Percentiles rank a stretch among this genome's conserved stretches.
phyloP scores from a whole-genome alignment of 495 filamentous ascomycete genomes.

The Recurvomyces mirabilis region DNA sequence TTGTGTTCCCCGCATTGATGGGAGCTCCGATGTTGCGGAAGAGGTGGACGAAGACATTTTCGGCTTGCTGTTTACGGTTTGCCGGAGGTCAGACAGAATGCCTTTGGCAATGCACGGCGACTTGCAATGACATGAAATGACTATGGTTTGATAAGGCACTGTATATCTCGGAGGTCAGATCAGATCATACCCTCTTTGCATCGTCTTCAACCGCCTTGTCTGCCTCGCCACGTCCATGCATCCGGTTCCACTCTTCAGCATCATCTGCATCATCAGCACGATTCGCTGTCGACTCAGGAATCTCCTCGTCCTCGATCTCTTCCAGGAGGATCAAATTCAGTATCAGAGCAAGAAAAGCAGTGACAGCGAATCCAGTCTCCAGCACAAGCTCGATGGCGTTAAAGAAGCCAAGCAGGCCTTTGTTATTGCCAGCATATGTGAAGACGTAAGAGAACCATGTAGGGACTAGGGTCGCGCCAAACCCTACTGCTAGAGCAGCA shows the following conservation, averaged over 20 bases:
- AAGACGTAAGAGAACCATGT: conserved; percentile 54
- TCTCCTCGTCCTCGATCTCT: conserved; percentile 54
- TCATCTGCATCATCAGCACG: conserved; percentile 22
- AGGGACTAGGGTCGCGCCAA: conserved; percentile 72
- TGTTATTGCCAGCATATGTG: conserved; percentile 58
- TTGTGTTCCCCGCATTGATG: too few species aligned
- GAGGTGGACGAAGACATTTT: too few species aligned
- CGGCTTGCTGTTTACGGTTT: too few species aligned
- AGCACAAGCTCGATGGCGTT: conserved; percentile 74
- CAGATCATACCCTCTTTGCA: too few species aligned
- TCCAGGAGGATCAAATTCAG: conserved; percentile 64
- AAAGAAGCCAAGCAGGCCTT: conserved; percentile 61
- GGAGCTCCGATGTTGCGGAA: too few species aligned
- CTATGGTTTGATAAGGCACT: too few species aligned
- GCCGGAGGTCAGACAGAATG: too few species aligned
- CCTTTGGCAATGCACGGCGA: too few species aligned
- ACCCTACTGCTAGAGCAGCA: conserved; percentile 62
- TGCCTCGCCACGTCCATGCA: conserved; percentile 1
- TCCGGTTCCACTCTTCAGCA: conserved; percentile 26
- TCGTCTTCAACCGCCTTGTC: too few species aligned
- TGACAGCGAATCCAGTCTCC: conserved; percentile 67
- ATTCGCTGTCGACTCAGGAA: conserved; percentile 26
- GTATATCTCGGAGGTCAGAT: too few species aligned
- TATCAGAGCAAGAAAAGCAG: conserved; percentile 57
- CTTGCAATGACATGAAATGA: too few species aligned